Evolutionary conservation across 2,329 filamentous ascomycete species (phyloP), one percentile per base, ranked within the genome.

Genomic region (Fusarium sp.): DNA sequence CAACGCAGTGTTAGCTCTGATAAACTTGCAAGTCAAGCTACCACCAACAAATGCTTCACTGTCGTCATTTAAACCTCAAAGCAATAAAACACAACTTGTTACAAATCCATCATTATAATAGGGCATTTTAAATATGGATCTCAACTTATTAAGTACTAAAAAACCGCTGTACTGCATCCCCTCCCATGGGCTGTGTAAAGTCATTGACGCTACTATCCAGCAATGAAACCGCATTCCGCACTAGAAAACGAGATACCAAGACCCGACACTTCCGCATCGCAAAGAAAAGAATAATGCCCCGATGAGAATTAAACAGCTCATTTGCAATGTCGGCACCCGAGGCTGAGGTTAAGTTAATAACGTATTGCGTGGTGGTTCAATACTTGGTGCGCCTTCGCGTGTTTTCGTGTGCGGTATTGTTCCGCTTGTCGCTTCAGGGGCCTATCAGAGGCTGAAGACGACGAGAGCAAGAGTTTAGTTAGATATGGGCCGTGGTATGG

Each of bases 391-490:
- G 38, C 64, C 60, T 48, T 71, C 52, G 60, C 56, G 26, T 26
- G 13, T 23, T 42, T 50, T 61, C 23, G 27, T 41, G 50, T 55
- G 69, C 69, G 69, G 69, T 64, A 53, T 37, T 23, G 41, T 72
- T 72, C 69, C 69, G 69, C 37, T 8, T 13, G 53, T 73, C 69
- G 69, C 69, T 72, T 72, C 52, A 20, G 8, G 9, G 18, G 5
- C 69, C 69, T 73, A 70, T 72, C 60, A 60, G 41, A 35, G 30
- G 13, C 26, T 41, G 27, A 55, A 61, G 57, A 41, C 23, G 37
- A 52, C 67, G 64, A 57, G 48, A 46, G 50, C 32, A 61, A 52
- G 38, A 9, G 23, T 17, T 12, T 52, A 40, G 48, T 52, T 27
- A 38, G 33, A 23, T 23, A 23, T 23, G 23, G 23, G 23, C 23